These are phyloP conservation scores for Suillus clintonianus DNA, from an alignment of 768 basidiomycete species.

Conservation along the genomic window DNA sequence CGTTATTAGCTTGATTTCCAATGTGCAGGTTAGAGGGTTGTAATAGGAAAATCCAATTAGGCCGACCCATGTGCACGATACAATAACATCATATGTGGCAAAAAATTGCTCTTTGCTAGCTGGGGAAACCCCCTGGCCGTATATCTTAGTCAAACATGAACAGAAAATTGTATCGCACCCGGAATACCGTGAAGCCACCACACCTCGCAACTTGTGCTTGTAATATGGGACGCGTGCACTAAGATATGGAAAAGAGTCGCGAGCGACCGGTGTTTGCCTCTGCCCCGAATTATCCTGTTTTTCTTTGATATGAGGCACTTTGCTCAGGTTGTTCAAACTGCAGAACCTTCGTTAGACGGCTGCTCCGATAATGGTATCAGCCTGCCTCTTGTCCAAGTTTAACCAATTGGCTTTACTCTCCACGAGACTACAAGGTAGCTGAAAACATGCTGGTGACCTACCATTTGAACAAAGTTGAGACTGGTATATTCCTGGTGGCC, in stretches of 20 bases:
- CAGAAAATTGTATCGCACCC: background rate
- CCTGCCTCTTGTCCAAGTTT: background rate
- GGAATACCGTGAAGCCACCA: background rate
- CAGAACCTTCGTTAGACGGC: background rate
- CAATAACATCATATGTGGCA: background rate
- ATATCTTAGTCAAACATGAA: background rate
- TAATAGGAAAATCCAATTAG: background rate
- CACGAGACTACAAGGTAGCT: too few relatives aligned
- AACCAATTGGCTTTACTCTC: too few relatives aligned
- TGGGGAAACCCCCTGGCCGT: background rate
- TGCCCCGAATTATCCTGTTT: background rate
- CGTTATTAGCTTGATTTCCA: background rate
- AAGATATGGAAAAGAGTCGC: background rate
- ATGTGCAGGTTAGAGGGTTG: background rate
- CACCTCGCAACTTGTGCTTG: background rate
- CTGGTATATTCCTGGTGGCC: background rate
- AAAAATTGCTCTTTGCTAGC: background rate
- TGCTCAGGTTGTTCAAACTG: background rate
- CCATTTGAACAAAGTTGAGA: too few relatives aligned
- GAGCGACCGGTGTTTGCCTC: background rate
- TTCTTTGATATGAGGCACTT: background rate
- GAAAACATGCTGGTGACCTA: too few relatives aligned
- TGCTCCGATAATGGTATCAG: background rate
- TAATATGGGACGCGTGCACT: background rate
- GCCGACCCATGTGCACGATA: background rate